A percentile compares a stretch with the other conserved stretches of the same genome.
Conservation (phyloP, 2,329 filamentous ascomycete genomes). For the Talaromyces sp. region DNA sequence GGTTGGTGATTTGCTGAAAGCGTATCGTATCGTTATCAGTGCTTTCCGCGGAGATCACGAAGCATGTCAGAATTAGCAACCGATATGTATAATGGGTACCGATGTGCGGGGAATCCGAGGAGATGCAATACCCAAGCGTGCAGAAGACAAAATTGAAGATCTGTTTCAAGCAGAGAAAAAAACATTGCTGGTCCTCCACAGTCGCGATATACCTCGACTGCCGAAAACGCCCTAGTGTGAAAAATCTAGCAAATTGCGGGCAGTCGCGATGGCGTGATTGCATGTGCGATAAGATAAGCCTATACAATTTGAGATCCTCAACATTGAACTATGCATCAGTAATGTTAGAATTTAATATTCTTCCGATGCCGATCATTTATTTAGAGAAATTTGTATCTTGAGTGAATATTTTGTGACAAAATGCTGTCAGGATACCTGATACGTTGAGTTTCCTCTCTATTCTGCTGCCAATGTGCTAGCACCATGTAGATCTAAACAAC, state of each 20-base stretch:
- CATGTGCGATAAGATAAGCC: background rate
- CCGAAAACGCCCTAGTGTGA: background rate
- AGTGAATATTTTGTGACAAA: no score
- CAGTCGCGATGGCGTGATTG: conserved; percentile 2
- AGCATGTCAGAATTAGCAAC: background rate
- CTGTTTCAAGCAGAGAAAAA: background rate
- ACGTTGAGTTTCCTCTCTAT: no score
- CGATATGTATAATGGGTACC: background rate
- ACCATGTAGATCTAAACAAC: no score
- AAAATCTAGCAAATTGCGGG: conserved; percentile 2
- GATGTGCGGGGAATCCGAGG: background rate
- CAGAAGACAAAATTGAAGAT: background rate
- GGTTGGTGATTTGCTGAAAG: background rate
- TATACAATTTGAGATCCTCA: background rate
- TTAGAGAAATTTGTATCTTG: no score
- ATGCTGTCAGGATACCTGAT: no score
- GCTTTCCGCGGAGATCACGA: background rate
- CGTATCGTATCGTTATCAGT: background rate
- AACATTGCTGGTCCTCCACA: background rate
- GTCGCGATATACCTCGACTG: background rate
- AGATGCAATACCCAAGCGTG: background rate
- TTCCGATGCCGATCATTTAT: no score
- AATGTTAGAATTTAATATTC: no score
- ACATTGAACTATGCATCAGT: background rate
- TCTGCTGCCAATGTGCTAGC: no score